These are phyloP conservation scores for Pestalotiopsis sp. DNA, from an alignment of 2,329 filamentous ascomycete genomes.

Conservation along the genomic window DNA sequence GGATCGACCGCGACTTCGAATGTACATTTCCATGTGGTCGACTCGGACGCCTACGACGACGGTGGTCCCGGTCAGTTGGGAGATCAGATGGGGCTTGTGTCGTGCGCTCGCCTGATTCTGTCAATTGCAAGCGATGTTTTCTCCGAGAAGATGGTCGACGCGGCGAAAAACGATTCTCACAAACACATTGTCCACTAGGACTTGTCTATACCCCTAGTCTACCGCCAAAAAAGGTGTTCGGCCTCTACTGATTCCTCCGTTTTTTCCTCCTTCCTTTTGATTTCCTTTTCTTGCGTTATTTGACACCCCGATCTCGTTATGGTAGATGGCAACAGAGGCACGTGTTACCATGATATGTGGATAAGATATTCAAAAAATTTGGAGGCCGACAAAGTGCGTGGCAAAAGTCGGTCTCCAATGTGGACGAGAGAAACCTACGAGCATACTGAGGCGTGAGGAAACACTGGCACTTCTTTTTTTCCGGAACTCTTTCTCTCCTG, in stretches of 20 bases:
- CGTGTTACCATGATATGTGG: slow-evolving; percentile 12
- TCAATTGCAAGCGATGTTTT: neutral
- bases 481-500: neutral
- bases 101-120: neutral
- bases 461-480: neutral
- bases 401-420: neutral
- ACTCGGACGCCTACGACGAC: neutral
- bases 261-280: slow-evolving; percentile 24
- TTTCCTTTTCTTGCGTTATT: slow-evolving; percentile 27
- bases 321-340: slow-evolving; percentile 35
- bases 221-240: slow-evolving; percentile 17
- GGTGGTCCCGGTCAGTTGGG: neutral
- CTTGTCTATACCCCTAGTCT: slow-evolving; percentile 32
- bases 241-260: slow-evolving; percentile 24
- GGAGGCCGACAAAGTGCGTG: slow-evolving; percentile 6
- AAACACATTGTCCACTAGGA: slow-evolving; percentile 17
- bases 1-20: neutral
- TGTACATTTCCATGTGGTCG: neutral
- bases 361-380: slow-evolving; percentile 5
- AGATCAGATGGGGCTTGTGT: neutral
- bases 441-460: slow-evolving; percentile 9
- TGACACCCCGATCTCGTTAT: slow-evolving; percentile 28
- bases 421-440: slow-evolving; percentile 10
- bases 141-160: neutral
- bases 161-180: neutral